A percentile compares a stretch with the other conserved stretches of the same genome.
Conservation (phyloP, 148 eudicot genomes). For the Rhododendron molle region DNA sequence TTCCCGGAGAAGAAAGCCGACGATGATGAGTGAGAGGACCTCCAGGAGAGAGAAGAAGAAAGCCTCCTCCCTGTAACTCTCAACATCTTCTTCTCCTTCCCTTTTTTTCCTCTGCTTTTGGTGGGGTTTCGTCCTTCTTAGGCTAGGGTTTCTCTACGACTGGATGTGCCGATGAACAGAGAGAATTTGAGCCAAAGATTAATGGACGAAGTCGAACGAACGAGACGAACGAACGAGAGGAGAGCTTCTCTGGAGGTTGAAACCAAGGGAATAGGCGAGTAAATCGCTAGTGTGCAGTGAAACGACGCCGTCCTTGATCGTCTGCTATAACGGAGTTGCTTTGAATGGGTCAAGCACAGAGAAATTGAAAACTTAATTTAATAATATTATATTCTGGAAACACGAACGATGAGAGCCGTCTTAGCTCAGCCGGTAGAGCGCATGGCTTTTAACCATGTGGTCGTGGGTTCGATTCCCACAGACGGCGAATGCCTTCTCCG, state of each 20-base stretch:
- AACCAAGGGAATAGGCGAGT: neutral
- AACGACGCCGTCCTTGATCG: neutral
- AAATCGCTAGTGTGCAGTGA: neutral
- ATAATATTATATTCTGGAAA: too few species aligned
- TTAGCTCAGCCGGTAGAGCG: conserved; percentile 85
- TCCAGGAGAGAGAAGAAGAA: conserved; percentile 18
- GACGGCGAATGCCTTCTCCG: neutral
- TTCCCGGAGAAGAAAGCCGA: neutral
- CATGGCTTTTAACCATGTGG: conserved; percentile 81
- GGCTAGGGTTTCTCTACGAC: neutral
- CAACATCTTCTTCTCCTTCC: neutral
- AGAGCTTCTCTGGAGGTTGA: neutral
- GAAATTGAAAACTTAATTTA: too few species aligned
- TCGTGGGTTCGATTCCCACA: conserved; percentile 88
- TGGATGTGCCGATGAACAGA: too few species aligned
- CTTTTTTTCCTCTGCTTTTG: too few species aligned
- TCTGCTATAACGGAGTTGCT: neutral
- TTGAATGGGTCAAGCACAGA: too few species aligned
- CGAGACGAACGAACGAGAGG: neutral
- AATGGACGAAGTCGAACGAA: neutral
- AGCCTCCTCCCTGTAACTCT: conserved; percentile 7
- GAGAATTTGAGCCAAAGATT: neutral
- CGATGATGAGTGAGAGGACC: neutral
- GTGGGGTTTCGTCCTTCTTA: neutral
- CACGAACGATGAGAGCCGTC: conserved; percentile 14